These are phyloP conservation scores for Phylloporus scabripes DNA, from an alignment of 768 basidiomycete species.

Conservation along the genomic window DNA sequence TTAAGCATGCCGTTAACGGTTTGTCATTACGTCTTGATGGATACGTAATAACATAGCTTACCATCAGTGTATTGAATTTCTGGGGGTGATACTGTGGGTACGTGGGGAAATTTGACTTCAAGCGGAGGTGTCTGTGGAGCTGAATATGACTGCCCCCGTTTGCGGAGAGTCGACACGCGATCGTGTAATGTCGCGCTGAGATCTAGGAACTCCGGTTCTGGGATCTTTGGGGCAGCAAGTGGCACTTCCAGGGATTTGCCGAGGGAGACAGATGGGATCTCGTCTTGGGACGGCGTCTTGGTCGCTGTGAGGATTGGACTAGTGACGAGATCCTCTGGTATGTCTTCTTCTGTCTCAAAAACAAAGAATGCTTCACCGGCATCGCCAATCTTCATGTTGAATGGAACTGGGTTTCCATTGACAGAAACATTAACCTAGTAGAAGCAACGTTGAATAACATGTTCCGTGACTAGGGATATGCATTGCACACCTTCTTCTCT, in stretches of 20 bases:
- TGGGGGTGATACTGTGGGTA: slow-evolving; percentile 42
- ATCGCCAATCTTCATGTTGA: slow-evolving; percentile 97
- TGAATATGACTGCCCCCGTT: slow-evolving; percentile 23
- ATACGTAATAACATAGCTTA: slow-evolving; percentile 23
- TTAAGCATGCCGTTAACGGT: slow-evolving; percentile 24
- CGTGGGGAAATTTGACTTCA: slow-evolving; percentile 42
- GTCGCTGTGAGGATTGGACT: slow-evolving; percentile 81
- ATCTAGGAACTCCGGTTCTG: slow-evolving; percentile 82
- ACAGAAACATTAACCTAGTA: slow-evolving; percentile 80
- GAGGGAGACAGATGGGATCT: slow-evolving; percentile 22
- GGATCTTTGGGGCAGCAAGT: slow-evolving; percentile 16
- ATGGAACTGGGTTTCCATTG: slow-evolving; percentile 83
- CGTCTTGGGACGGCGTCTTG: slow-evolving; percentile 23
- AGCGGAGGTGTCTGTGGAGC: slow-evolving; percentile 29
- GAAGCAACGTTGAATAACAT: background rate
- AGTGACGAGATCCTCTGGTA: slow-evolving; percentile 90
- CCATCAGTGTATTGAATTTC: slow-evolving; percentile 60
- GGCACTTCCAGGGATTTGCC: slow-evolving; percentile 11
- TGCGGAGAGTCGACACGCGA: slow-evolving; percentile 16
- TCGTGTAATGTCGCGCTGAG: slow-evolving; percentile 47
- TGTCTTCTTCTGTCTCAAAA: slow-evolving; percentile 92
- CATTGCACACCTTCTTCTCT: slow-evolving; percentile 74
- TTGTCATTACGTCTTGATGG: background rate
- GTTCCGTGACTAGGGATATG: background rate
- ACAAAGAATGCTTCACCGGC: slow-evolving; percentile 99